Conservation (phyloP, 1,284 basidiomycete species). For the Athelia sp. region DNA sequence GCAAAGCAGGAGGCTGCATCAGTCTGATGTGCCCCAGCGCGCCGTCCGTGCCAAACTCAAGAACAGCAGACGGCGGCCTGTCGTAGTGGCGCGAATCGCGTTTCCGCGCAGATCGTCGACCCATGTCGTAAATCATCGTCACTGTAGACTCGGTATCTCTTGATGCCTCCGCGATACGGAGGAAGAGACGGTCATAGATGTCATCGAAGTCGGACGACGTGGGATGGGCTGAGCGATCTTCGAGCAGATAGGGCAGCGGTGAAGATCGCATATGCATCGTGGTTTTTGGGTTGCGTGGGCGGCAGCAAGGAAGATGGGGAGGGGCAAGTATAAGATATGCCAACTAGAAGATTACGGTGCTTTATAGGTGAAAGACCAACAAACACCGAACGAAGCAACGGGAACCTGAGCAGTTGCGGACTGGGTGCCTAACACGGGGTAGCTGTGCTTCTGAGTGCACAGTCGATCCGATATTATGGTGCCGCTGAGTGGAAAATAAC, state of each 20-base stretch:
- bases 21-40: constrained; percentile 55
- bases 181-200: constrained; percentile 67
- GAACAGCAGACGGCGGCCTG: constrained; percentile 43
- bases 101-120: constrained; percentile 52
- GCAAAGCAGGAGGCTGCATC: constrained; percentile 28
- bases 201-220: constrained; percentile 63
- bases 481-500: too few species aligned
- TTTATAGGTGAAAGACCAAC: neutral
- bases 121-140: constrained; percentile 55
- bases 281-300: too few species aligned
- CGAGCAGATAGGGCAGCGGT: constrained; percentile 51
- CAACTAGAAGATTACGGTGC: too few species aligned
- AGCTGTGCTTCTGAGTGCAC: too few species aligned
- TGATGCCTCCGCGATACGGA: constrained; percentile 47
- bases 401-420: neutral
- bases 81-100: constrained; percentile 47
- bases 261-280: constrained; percentile 12
- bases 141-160: constrained; percentile 22
- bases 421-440: neutral
- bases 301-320: too few species aligned
- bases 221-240: constrained; percentile 62
- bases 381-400: neutral
- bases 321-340: too few species aligned
- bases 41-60: constrained; percentile 52
- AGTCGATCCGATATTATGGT: too few species aligned